Base-by-base conservation (phyloP, 169 alveolate genomes). In the Eimeria acervulina region DNA sequence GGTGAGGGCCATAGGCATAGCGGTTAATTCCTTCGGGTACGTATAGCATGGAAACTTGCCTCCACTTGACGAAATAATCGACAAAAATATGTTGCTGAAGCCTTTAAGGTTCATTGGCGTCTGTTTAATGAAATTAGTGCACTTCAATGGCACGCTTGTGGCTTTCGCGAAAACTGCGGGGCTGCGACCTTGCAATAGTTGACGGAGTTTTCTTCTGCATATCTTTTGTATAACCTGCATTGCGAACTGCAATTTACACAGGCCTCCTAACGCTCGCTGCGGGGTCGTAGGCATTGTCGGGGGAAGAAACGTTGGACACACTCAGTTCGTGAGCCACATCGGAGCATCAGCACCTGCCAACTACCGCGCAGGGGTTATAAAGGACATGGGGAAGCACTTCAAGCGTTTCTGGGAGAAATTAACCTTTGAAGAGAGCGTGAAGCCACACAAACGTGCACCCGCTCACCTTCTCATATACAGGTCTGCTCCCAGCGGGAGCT, bases 341-440 rank as follows among this genome's bases (percentile, higher is more conserved):
- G 94, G 83, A 38, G 94, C 94, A 1, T 63, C 94, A 5, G 61
- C 80, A 3, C 94, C 94, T 1, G 36, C 42, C 44, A 59, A 38
- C 94, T 87, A 87, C 81, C 94, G 94, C 66, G 94, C 94, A 7
- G 94, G 94, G 12, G 94, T 87, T 51, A 12, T 87, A 63, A 87
- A 74, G 66, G 94, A 87, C 81, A 87, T 87, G 83, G 94, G 47
- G 33, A 87, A 36, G 68, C 94, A 87, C 61, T 87, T 87, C 61
- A 52, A 87, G 61, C 94, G 23, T 23, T 87, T 87, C 66, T 87
- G 83, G 94, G 94, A 61, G 21, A 87, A 87, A 26, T 38, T 87
- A 7, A 59, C 44, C n/a, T 36, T 51, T 31, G 74, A 61, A 33
- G 47, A 36, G 31, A 51, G 36, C 81, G 33, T 40, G 23, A 44